Evolutionary conservation across 129 eudicot species (phyloP), one percentile per base, ranked within the genome.

Genomic region (Calendula officinalis): DNA sequence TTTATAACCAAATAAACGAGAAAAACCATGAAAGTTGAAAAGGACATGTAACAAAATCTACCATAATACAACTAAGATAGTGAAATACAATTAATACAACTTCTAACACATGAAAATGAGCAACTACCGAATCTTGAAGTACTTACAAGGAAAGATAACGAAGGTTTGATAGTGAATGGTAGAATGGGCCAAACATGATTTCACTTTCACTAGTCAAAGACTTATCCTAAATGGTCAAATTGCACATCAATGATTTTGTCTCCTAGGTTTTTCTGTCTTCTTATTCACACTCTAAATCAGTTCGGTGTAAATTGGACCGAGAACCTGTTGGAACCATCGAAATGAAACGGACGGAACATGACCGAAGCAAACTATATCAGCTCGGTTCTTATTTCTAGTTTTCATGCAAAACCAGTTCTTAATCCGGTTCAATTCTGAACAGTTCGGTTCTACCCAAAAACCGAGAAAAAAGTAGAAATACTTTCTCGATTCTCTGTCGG

Each of bases 51-150:
- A 44, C 65, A 45, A 72, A 16, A 55, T 54, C 6, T 43, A 22
- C n/a, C 33, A n/a, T n/a, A n/a, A n/a, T n/a, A n/a, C n/a, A n/a
- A n/a, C n/a, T n/a, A 43, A 12, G 8, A 55, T 62, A 63, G 64
- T 41, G 50, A 43, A 9, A 37, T 43, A 8, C n/a, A 34, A 53
- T 54, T 47, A 53, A 45, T 15, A 69, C 64, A 71, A 36, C 58
- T 53, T 43, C 65, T 44, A 53, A 62, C 49, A 54, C 50, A 62
- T 72, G 71, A 64, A 72, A 54, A 72, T 56, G 51, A 47, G 12
- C 41, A 73, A 73, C 55, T 47, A 65, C 73, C 73, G 48, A 69
- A 66, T 58, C 78, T 73, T 56, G 61, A 56, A 65, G 54, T 65
- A 73, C 72, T 64, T 56, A 0, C 60, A 70, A 70, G 54, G 41